A percentile compares a stretch with the other conserved stretches of the same genome.
Evolutionary conservation across 2,329 filamentous ascomycete species (phyloP).

Genomic region (Ophiosphaerella korrae): DNA sequence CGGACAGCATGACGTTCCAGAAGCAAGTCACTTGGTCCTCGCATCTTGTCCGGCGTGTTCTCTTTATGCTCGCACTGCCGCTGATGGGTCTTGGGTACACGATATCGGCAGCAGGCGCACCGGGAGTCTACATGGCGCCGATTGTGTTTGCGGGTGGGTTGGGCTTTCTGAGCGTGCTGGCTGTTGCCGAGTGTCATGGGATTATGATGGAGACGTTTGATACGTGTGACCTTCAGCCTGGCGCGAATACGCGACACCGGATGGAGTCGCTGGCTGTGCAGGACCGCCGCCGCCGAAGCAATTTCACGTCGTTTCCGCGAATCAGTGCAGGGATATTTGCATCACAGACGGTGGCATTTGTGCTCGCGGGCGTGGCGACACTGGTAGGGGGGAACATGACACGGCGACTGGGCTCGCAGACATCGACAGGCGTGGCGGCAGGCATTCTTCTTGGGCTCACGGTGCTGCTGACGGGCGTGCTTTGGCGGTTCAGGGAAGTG

Average conservation of each 20-base stretch:
- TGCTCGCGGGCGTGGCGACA: conserved; percentile 71
- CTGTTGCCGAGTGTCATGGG: conserved; percentile 76
- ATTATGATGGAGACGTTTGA: conserved; percentile 83
- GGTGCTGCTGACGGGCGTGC: conserved; percentile 63
- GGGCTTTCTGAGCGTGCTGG: conserved; percentile 73
- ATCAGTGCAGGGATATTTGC: conserved; percentile 73
- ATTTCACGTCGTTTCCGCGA: conserved; percentile 77
- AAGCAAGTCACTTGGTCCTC: conserved; percentile 71
- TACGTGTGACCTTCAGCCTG: conserved; percentile 76
- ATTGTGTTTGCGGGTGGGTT: conserved; percentile 69
- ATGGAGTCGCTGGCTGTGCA: conserved; percentile 52
- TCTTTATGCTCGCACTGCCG: conserved; percentile 71
- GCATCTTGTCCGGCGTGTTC: conserved; percentile 69
- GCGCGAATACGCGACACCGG: conserved; percentile 62
- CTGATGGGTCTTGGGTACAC: conserved; percentile 71
- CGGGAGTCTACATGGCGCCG: conserved; percentile 63
- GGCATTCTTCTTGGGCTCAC: conserved; percentile 70
- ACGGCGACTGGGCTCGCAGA: conserved; percentile 68
- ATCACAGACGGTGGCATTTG: conserved; percentile 71
- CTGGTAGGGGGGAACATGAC: conserved; percentile 71
- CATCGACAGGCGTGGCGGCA: conserved; percentile 71
- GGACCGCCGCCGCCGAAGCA: conserved; percentile 60
- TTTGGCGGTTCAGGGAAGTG: conserved; percentile 68
- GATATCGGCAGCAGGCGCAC: conserved; percentile 66
- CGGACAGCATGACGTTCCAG: conserved; percentile 70